Percentiles rank a stretch among this genome's conserved stretches.
phyloP scores from a whole-genome alignment of 768 basidiomycete species.

The Mycena metata region DNA sequence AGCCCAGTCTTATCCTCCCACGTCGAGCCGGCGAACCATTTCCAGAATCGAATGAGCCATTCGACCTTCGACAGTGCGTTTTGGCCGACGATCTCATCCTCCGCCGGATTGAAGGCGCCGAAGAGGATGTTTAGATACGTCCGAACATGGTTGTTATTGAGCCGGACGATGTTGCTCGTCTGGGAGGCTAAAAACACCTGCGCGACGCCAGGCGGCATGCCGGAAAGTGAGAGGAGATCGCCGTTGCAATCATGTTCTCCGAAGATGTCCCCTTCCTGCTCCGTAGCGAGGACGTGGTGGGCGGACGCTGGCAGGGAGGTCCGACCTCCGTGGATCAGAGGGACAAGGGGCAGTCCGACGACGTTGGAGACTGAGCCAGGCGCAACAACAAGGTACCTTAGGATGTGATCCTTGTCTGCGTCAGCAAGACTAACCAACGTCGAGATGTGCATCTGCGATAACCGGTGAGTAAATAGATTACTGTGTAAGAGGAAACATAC shows the following conservation, averaged over 20 bases:
- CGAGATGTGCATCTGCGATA: constrained; percentile 16
- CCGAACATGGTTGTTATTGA: constrained; percentile 31
- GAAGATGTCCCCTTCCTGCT: constrained; percentile 34
- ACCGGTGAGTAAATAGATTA: background rate
- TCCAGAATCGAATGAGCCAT: constrained; percentile 47
- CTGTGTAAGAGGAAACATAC: constrained; percentile 13
- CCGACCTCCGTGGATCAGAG: constrained; percentile 24
- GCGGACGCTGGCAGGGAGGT: constrained; percentile 22
- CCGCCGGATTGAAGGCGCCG: constrained; percentile 27
- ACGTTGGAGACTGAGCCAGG: constrained; percentile 27
- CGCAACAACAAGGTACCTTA: constrained; percentile 34
- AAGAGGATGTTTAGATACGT: constrained; percentile 31
- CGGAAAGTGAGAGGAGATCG: constrained; percentile 29
- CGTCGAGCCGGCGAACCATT: constrained; percentile 35
- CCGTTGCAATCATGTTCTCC: constrained; percentile 19
- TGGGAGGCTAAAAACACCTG: constrained; percentile 7
- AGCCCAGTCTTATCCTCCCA: constrained; percentile 24
- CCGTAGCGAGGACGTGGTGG: constrained; percentile 25
- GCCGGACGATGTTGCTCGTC: constrained; percentile 17
- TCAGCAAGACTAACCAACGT: background rate
- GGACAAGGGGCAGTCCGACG: constrained; percentile 36
- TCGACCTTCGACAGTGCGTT: constrained; percentile 29
- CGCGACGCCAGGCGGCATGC: constrained; percentile 15
- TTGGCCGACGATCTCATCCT: constrained; percentile 28
- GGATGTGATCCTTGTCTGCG: constrained; percentile 30